These are phyloP conservation scores for Hippophae gyantsensis DNA, from an alignment of 306 rosid genomes.

Conservation along the genomic window DNA sequence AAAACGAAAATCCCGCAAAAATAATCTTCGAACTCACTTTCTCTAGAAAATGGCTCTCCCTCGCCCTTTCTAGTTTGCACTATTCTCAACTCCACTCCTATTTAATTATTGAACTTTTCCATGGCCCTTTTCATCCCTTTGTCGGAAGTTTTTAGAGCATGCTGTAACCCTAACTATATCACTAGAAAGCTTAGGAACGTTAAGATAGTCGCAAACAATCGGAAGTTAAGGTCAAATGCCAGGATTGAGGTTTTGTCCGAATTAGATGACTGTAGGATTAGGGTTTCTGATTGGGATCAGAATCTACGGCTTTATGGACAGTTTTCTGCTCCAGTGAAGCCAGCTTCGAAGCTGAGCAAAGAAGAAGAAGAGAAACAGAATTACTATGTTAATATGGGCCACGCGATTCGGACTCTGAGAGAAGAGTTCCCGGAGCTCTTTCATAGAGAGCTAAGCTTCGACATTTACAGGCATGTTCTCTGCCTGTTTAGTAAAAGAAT, in stretches of 20 bases:
- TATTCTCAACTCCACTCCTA: neutral
- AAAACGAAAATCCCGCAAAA: too few relatives aligned
- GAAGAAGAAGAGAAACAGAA: constrained; percentile 70
- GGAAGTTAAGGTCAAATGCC: constrained; percentile 25
- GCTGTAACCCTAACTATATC: constrained; percentile 26
- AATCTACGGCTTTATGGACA: constrained; percentile 37
- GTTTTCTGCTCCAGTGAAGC: constrained; percentile 57
- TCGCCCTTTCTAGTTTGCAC: neutral
- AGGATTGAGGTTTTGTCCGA: constrained; percentile 25
- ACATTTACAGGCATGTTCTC: constrained; percentile 52
- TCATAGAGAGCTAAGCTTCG: constrained; percentile 55
- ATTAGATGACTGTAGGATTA: constrained; percentile 10
- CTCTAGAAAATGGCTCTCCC: constrained; percentile 16
- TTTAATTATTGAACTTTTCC: neutral
- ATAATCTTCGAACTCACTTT: neutral
- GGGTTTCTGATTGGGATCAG: constrained; percentile 28
- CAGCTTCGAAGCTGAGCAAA: constrained; percentile 47
- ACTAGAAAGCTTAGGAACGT: constrained; percentile 23
- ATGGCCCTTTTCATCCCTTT: constrained; percentile 58
- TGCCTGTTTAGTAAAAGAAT: neutral
- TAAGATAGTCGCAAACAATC: constrained; percentile 19
- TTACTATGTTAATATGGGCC: constrained; percentile 69
- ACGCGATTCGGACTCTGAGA: constrained; percentile 67
- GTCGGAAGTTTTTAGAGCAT: constrained; percentile 27
- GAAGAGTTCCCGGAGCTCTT: constrained; percentile 74